A percentile compares a stretch with the other conserved stretches of the same genome.
phyloP scores from a whole-genome alignment of 169 alveolate genomes.

The Toxoplasma gondii region DNA sequence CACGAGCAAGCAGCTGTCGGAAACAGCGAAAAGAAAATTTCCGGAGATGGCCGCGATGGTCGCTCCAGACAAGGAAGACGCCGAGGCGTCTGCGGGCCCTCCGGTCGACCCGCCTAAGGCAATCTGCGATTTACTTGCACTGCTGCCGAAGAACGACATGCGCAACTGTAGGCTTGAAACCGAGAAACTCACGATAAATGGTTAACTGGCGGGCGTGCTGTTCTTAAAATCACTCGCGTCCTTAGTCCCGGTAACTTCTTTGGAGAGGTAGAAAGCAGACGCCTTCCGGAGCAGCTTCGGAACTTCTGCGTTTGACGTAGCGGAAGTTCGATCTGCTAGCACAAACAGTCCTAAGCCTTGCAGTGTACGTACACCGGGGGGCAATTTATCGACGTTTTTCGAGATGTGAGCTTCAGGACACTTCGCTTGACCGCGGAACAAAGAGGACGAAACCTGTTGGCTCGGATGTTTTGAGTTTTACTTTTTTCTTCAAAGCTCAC shows the following conservation, averaged over 20 bases:
- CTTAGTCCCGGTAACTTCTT: neutral
- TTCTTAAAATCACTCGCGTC: neutral
- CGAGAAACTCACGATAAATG: neutral
- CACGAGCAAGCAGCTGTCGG: neutral
- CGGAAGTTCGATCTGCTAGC: too few species aligned
- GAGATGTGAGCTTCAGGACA: too few species aligned
- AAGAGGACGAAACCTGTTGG: too few species aligned
- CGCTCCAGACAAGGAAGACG: constrained; percentile 4
- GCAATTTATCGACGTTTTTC: too few species aligned
- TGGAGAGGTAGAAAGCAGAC: too few species aligned
- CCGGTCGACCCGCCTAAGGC: constrained; percentile 30
- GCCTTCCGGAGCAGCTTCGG: too few species aligned
- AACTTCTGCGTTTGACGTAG: too few species aligned
- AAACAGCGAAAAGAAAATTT: neutral
- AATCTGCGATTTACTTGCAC: constrained; percentile 41
- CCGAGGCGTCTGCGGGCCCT: neutral
- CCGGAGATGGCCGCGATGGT: neutral
- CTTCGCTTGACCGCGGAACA: too few species aligned
- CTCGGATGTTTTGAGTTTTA: too few species aligned
- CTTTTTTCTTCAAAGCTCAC: too few species aligned
- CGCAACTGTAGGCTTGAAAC: neutral
- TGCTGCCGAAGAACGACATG: constrained; percentile 48
- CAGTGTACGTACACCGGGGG: too few species aligned
- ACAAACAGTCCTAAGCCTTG: too few species aligned
- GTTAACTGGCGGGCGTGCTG: neutral